phyloP scores from a whole-genome alignment of 495 filamentous ascomycete species.

The Aspergillus conjunctus region DNA sequence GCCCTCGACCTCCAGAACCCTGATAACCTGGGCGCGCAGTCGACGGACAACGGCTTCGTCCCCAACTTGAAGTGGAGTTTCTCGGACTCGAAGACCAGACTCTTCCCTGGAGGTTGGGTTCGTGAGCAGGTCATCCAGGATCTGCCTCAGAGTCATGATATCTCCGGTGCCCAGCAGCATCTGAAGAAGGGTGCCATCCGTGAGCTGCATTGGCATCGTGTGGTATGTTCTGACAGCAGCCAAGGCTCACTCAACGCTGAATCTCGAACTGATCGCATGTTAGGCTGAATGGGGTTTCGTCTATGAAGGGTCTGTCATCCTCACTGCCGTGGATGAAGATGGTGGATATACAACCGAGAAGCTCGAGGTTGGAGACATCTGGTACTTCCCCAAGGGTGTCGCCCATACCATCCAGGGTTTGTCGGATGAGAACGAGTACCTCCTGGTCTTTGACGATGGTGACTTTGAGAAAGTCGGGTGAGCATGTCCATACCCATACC shows the following conservation, averaged over 20 bases:
- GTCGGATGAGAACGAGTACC: slow-evolving; percentile 65
- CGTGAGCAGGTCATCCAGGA: slow-evolving; percentile 64
- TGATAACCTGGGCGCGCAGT: slow-evolving; percentile 57
- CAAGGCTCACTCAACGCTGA: no score
- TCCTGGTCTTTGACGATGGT: slow-evolving; percentile 67
- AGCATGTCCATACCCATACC: neutral
- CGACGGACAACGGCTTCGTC: slow-evolving; percentile 60
- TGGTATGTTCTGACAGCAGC: no score
- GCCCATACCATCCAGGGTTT: slow-evolving; percentile 62
- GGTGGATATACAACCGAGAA: slow-evolving; percentile 56
- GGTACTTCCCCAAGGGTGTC: slow-evolving; percentile 68
- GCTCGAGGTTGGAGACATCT: slow-evolving; percentile 62
- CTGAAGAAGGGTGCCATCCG: slow-evolving; percentile 62
- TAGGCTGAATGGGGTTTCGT: slow-evolving; percentile 71
- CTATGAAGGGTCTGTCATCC: slow-evolving; percentile 56
- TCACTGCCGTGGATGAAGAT: slow-evolving; percentile 62
- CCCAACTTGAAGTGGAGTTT: slow-evolving; percentile 68
- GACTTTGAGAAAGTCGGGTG: slow-evolving; percentile 47
- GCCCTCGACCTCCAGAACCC: slow-evolving; percentile 57
- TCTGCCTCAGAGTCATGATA: slow-evolving; percentile 61
- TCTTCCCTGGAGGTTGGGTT: slow-evolving; percentile 64
- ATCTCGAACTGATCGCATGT: neutral
- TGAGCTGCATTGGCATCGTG: slow-evolving; percentile 68
- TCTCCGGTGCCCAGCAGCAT: slow-evolving; percentile 65
- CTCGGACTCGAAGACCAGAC: slow-evolving; percentile 60